Evolutionary conservation across 768 basidiomycete genomes (phyloP).

Genomic region (Galerina marginata): DNA sequence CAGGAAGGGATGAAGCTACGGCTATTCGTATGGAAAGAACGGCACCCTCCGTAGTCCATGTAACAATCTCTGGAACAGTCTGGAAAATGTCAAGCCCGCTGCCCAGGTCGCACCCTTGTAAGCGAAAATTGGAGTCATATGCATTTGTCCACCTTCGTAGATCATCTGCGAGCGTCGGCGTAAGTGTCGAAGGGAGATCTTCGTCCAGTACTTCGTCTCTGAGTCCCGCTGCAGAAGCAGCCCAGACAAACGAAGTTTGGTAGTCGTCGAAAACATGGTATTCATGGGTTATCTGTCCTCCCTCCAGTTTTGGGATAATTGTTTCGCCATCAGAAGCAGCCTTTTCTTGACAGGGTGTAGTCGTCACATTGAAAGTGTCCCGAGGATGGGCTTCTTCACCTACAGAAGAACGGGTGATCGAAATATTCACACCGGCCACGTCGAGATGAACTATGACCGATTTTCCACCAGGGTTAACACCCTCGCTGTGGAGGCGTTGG

Average conservation of each 20-base stretch:
- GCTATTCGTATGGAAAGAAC: background rate
- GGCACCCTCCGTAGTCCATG: background rate
- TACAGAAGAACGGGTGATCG: background rate
- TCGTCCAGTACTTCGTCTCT: background rate
- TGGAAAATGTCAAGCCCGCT: background rate
- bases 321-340: background rate
- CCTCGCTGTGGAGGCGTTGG: background rate
- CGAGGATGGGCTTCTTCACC: background rate
- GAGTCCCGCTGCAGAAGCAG: background rate
- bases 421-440: background rate
- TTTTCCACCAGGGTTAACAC: background rate
- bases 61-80: background rate
- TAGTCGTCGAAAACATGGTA: background rate
- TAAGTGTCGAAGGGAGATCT: background rate
- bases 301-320: background rate
- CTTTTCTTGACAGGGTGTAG: background rate
- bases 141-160: background rate
- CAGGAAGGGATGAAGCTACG: background rate
- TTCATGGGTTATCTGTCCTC: background rate
- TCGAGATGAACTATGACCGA: background rate
- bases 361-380: background rate
- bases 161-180: background rate
- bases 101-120: background rate
- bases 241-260: background rate
- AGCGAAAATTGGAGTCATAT: background rate